Percentiles rank a stretch among this genome's conserved stretches.
These are phyloP conservation scores for Candida montana DNA, from an alignment of 805 yeast species.

Conservation along the genomic window DNA sequence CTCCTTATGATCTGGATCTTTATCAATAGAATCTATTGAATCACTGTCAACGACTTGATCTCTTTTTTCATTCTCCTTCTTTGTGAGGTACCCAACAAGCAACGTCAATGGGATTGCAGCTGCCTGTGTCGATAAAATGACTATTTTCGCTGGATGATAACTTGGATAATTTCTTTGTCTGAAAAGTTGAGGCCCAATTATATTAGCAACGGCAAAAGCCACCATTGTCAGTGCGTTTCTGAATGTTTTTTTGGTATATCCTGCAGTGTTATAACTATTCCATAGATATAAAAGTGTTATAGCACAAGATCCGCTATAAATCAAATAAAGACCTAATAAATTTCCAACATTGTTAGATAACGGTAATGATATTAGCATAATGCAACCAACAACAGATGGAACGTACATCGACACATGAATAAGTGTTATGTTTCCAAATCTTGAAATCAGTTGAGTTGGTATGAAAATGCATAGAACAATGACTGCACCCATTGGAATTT, in stretches of 20 bases:
- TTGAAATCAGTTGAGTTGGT: conserved; percentile 32
- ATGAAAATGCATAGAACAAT: conserved; percentile 36
- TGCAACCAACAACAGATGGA: conserved; percentile 46
- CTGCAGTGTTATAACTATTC: conserved; percentile 56
- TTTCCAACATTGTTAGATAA: conserved; percentile 37
- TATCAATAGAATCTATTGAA: not conserved
- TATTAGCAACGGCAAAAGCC: conserved; percentile 46
- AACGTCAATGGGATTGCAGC: conserved; percentile 38
- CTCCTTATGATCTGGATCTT: not conserved
- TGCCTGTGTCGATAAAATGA: conserved; percentile 45
- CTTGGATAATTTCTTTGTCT: conserved; percentile 42
- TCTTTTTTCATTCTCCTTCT: conserved; percentile 43
- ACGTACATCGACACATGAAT: conserved; percentile 34
- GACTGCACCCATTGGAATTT: conserved; percentile 49
- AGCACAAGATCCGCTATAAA: conserved; percentile 48
- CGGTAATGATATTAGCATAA: conserved; percentile 36
- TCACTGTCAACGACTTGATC: conserved; percentile 25
- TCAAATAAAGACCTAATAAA: conserved; percentile 40
- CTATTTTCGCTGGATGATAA: conserved; percentile 53
- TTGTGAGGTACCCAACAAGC: conserved; percentile 36
- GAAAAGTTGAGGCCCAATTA: conserved; percentile 61
- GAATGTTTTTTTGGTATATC: conserved; percentile 48
- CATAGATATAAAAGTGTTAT: conserved; percentile 52
- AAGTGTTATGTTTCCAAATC: conserved; percentile 29
- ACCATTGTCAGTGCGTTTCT: conserved; percentile 49